Base-by-base conservation (phyloP, 306 rosid genomes). In the Vigna mungo region DNA sequence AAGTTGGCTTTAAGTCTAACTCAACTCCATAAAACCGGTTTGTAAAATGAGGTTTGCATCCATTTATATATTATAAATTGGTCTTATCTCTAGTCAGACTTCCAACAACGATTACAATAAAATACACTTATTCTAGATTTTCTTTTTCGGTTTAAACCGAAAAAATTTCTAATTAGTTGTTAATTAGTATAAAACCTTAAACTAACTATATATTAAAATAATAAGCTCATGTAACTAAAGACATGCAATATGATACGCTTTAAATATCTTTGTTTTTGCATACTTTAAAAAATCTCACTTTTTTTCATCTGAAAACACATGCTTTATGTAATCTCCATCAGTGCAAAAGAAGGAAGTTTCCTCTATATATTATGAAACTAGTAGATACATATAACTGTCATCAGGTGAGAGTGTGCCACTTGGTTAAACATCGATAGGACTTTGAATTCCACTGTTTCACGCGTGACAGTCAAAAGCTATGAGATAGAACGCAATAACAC, bases 401-500 rank as follows among this genome's bases (percentile, higher is more conserved):
- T 46, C n/a, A 46, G 66, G 86, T 74, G 6, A n/a, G 39, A 48
- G 27, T n/a, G 32, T 37, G 92, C 81, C 94, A 90, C 82, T 62
- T 88, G 87, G 80, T 36, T 81, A 68, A n/a, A 49, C 44, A 25
- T 0, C 10, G 36, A 20, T 9, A 30, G 53, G 48, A 55, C 77
- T 74, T 82, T 77, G 84, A 85, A 71, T 79, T 62, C 84, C 84
- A 74, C 60, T 36, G 84, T 75, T 39, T 78, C 70, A 80, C 84
- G 97, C 97, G 90, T 91, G 93, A 77, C 5, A 61, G 85, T 82
- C 90, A 86, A 88, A 91, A 86, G 90, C 63, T 71, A 67, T 46
- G 60, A 87, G 96, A 91, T 82, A 88, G 88, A 89, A 18, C 91
- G 92, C 98, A 90, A 87, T 90, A 90, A 21, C 85, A 46, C 17